Base-by-base conservation (phyloP, 2,329 filamentous ascomycete species). In the Botrytis fragariae region DNA sequence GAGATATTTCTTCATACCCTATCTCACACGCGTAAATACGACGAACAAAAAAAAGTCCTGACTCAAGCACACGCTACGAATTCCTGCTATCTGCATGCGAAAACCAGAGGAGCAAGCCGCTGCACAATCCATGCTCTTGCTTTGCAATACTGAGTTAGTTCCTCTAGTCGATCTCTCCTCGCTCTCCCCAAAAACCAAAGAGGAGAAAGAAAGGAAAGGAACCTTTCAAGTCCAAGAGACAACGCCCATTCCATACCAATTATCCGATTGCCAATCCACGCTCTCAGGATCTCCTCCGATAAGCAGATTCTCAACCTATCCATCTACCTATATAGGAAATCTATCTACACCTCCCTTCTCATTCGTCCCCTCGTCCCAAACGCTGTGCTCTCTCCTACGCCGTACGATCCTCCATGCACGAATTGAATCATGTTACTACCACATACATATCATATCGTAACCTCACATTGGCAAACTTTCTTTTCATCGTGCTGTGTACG, bases 21-120 rank as follows among this genome's bases (percentile, higher is more conserved):
- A n/a, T 25, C 25, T n/a, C 25, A 3, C 3, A 1, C 14, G 0
- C n/a, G n/a, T 16, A 54, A 54, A 16, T 0, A 7, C n/a, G 5
- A 29, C 18, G 12, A 0, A 4, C 4, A 16, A 18, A 8, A 54
- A 8, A 54, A 54, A 16, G 1, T 8, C 51, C 51, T 54, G 51
- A 54, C 51, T 54, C 51, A 16, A 54, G 51, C n/a, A 16, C 25
- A 29, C n/a, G n/a, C 51, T 18, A 54, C 42, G 25, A 54, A 54
- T 29, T 54, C 14, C 12, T 3, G 51, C 29, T 29, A 54, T 54
- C 51, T 54, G 51, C 51, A 54, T 29, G n/a, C 25, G 5, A 54
- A 29, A 16, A 54, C 14, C 12, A 29, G 51, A 29, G 51, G 5
- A 54, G 51, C 48, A 14, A n/a, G 48, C 12, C 48, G 48, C 48